Percentiles rank a stretch among this genome's conserved stretches.
phyloP scores from a whole-genome alignment of 345 rosid species.

The Lepidium didymum region DNA sequence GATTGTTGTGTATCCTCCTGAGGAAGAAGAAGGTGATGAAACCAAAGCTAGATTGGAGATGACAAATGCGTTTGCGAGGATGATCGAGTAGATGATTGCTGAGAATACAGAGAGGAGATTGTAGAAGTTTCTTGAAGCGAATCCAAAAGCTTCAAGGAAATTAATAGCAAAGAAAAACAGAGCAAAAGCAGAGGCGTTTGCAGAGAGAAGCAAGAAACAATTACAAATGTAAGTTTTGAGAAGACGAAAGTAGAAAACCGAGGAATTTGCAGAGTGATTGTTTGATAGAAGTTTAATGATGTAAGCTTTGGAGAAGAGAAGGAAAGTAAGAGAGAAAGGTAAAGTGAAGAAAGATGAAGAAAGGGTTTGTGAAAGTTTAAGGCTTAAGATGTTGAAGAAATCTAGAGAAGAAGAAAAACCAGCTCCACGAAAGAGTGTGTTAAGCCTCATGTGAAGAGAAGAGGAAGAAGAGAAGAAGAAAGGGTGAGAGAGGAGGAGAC shows the following conservation, averaged over 20 bases:
- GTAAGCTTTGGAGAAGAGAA: constrained; percentile 62
- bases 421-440: constrained; percentile 47
- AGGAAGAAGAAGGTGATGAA: constrained; percentile 23
- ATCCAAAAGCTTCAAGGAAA: constrained; percentile 35
- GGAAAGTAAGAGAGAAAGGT: constrained; percentile 69
- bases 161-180: constrained; percentile 47
- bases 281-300: constrained; percentile 28
- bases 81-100: constrained; percentile 55
- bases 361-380: constrained; percentile 74
- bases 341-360: constrained; percentile 48
- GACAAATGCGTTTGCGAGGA: constrained; percentile 56
- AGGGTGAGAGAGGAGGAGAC: constrained; percentile 31
- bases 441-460: constrained; percentile 31
- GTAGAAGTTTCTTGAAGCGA: constrained; percentile 30
- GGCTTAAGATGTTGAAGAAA: constrained; percentile 44
- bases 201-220: constrained; percentile 48
- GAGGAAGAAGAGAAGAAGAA: constrained; percentile 26
- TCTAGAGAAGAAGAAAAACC: constrained; percentile 64
- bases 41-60: constrained; percentile 63
- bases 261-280: constrained; percentile 30
- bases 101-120: constrained; percentile 44
- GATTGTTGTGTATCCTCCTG: constrained; percentile 53
- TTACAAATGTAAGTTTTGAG: constrained; percentile 44
- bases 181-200: constrained; percentile 67
- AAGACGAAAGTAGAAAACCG: constrained; percentile 42